A percentile compares a stretch with the other conserved stretches of the same genome.
These are phyloP conservation scores for Colletotrichum sp. DNA, from an alignment of 2,329 filamentous ascomycete genomes.

Conservation along the genomic window DNA sequence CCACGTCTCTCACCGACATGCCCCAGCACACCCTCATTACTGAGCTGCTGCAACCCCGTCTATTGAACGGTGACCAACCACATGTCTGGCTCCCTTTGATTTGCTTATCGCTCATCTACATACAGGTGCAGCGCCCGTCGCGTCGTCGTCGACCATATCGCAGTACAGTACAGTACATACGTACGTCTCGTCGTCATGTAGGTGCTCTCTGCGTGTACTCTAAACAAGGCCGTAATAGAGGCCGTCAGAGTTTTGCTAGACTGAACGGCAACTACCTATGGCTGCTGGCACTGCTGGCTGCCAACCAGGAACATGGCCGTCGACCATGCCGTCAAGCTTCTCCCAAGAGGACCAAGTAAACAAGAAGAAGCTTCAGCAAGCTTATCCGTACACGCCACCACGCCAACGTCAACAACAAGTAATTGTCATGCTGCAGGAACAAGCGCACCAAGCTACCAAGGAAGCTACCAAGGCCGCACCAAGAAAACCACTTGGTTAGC, in stretches of 20 bases:
- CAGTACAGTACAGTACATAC: neutral
- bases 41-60: neutral
- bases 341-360: neutral
- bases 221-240: neutral
- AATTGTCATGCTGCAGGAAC: neutral
- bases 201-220: neutral
- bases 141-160: neutral
- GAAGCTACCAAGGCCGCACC: neutral
- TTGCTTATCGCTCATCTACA: neutral
- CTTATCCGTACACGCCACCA: neutral
- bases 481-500: neutral
- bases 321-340: neutral
- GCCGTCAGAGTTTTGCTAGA: neutral
- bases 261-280: neutral
- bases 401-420: neutral
- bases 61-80: neutral
- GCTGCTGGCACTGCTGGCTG: neutral
- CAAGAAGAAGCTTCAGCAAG: neutral
- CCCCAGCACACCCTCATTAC: neutral
- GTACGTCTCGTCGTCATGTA: neutral
- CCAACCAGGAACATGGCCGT: neutral
- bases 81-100: neutral
- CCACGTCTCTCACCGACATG: neutral
- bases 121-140: neutral
- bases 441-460: neutral